Percentiles rank a stretch among this genome's conserved stretches.
phyloP scores from a whole-genome alignment of 805 yeast genomes.

The Naumovozyma dairenensis region DNA sequence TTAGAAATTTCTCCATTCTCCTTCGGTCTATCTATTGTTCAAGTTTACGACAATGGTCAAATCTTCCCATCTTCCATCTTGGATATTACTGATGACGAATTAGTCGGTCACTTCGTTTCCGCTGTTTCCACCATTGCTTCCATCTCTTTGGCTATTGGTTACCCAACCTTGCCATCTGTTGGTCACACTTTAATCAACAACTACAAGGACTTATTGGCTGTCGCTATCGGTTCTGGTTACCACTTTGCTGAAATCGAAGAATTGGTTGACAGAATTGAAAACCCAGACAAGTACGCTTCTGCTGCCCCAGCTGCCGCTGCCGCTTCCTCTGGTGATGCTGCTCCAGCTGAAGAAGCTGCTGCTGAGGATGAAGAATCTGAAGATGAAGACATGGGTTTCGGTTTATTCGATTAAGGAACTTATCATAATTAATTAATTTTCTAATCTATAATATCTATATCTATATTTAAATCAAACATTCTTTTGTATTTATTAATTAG shows the following conservation, averaged over 20 bases:
- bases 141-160: constrained; percentile 92
- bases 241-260: constrained; percentile 98
- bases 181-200: constrained; percentile 97
- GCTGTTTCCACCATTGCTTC: constrained; percentile 93
- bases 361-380: constrained; percentile 60
- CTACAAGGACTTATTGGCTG: constrained; percentile 97
- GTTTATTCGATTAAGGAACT: constrained; percentile 81
- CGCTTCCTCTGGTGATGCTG: constrained; percentile 46
- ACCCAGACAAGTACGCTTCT: constrained; percentile 99
- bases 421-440: constrained; percentile 6
- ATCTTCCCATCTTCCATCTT: constrained; percentile 93
- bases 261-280: constrained; percentile 97
- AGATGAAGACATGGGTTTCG: constrained; percentile 94
- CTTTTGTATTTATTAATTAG: background rate
- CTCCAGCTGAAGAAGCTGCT: constrained; percentile 62
- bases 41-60: constrained; percentile 98
- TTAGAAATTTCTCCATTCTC: constrained; percentile 99
- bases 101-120: constrained; percentile 80
- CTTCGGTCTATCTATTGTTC: constrained; percentile 93
- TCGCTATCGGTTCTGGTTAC: constrained; percentile 97
- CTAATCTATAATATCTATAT: too few relatives aligned
- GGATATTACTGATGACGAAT: constrained; percentile 97
- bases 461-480: background rate
- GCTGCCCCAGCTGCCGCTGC: constrained; percentile 97
- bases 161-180: constrained; percentile 99